Conservation (phyloP, 2,329 filamentous ascomycete species). For the Stachybotrys chlorohalonatus region DNA sequence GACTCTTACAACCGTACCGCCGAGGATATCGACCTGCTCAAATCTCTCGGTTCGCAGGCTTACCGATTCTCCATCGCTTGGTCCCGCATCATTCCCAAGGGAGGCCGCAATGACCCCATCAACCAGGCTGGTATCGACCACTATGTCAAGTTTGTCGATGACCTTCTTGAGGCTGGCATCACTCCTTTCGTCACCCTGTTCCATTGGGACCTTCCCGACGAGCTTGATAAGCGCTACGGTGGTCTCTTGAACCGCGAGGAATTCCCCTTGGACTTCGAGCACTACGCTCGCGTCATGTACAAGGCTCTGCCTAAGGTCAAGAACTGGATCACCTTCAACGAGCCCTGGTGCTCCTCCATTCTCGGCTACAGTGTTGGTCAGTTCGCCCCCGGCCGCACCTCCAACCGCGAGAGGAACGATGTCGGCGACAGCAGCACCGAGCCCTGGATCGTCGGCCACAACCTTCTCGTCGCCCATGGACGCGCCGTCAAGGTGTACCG, state of each 20-base stretch:
- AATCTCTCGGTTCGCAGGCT: constrained; percentile 59
- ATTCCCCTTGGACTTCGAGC: constrained; percentile 72
- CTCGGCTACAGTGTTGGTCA: constrained; percentile 70
- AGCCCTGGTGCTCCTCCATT: constrained; percentile 78
- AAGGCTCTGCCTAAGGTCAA: constrained; percentile 67
- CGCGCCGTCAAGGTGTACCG: constrained; percentile 74
- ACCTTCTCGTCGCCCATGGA: constrained; percentile 69
- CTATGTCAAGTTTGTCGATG: constrained; percentile 72
- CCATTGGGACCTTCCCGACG: constrained; percentile 82
- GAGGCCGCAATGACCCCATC: constrained; percentile 71
- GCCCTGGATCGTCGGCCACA: constrained; percentile 77
- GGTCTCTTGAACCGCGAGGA: constrained; percentile 73
- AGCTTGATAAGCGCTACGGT: constrained; percentile 70
- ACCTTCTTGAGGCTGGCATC: constrained; percentile 67
- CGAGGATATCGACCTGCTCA: constrained; percentile 71
- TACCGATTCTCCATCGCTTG: constrained; percentile 84
- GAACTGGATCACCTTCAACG: constrained; percentile 87
- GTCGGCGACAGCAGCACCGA: constrained; percentile 68
- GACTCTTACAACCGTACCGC: constrained; percentile 76
- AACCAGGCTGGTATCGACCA: constrained; percentile 71
- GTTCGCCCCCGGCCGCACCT: constrained; percentile 76
- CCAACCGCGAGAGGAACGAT: constrained; percentile 60
- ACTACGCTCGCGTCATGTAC: constrained; percentile 71
- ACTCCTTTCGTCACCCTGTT: constrained; percentile 74
- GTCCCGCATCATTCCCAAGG: constrained; percentile 79